Evolutionary conservation across 2,329 filamentous ascomycete genomes (phyloP).

Genomic region (Emergomyces orientalis): DNA sequence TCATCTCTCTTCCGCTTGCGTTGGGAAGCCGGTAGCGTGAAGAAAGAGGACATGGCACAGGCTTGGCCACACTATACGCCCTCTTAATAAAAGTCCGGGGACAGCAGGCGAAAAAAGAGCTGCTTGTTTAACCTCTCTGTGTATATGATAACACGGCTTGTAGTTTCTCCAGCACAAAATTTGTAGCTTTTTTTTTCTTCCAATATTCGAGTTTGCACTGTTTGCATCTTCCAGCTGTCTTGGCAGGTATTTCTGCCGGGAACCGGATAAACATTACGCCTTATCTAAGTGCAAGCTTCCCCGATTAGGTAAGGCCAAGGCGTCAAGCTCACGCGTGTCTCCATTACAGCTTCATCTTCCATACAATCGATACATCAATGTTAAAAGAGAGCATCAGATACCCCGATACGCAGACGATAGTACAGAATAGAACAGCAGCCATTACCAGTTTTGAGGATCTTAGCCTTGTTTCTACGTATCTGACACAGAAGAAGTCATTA

Average conservation of each 20-base stretch:
- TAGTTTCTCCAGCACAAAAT: neutral
- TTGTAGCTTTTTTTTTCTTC: conserved; percentile 9
- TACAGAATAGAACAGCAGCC: neutral
- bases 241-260: conserved; percentile 9
- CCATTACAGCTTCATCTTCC: neutral
- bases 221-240: conserved; percentile 23
- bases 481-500: neutral
- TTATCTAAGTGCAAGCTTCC: conserved; percentile 25
- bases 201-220: conserved; percentile 29
- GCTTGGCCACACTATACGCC: neutral
- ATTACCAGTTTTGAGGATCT: neutral
- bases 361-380: no score
- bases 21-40: conserved; percentile 75
- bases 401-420: neutral
- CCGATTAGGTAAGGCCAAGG: conserved; percentile 19
- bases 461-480: neutral
- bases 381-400: neutral
- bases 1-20: conserved; percentile 78
- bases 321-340: conserved; percentile 35
- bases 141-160: neutral
- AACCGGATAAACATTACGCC: conserved; percentile 25
- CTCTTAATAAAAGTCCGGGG: neutral
- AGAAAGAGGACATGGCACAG: conserved; percentile 78
- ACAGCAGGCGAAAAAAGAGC: neutral
- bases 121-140: neutral